Percentiles rank a stretch among this genome's conserved stretches.
Conservation (phyloP, 768 basidiomycete species). For the Collybia mongolica region DNA sequence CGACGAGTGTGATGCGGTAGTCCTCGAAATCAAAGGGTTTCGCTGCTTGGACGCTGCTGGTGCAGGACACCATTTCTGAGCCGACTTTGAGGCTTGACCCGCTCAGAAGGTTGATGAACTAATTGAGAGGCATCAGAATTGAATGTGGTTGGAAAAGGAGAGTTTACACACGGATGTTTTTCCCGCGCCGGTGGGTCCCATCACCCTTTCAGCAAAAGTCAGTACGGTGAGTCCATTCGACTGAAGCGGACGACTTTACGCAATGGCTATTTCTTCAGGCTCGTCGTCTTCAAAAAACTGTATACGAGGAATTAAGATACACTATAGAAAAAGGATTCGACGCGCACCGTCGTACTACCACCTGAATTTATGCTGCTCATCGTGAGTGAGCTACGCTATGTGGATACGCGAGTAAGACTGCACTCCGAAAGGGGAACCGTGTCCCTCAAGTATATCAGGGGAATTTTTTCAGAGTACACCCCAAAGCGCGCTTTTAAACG, state of each 20-base stretch:
- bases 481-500: not conserved
- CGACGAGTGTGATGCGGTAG: slow-evolving; percentile 43
- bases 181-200: slow-evolving; percentile 39
- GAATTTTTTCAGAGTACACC: too few species aligned
- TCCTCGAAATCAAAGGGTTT: slow-evolving; percentile 42
- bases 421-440: too few species aligned
- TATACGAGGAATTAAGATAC: not conserved
- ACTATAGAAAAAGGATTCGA: not conserved
- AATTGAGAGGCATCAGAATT: not conserved
- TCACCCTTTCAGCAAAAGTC: slow-evolving; percentile 21
- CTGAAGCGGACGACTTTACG: slow-evolving; percentile 3
- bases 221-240: not conserved
- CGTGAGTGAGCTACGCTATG: too few species aligned
- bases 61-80: slow-evolving; percentile 48
- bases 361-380: not conserved
- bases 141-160: not conserved
- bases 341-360: not conserved
- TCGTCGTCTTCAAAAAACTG: not conserved
- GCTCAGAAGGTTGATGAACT: slow-evolving; percentile 58
- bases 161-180: slow-evolving; percentile 28
- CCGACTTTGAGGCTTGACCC: slow-evolving; percentile 47
- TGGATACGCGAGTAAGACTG: too few species aligned
- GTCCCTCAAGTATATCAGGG: too few species aligned
- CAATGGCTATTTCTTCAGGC: slow-evolving; percentile 10
- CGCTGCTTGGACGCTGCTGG: slow-evolving; percentile 40